phyloP scores from a whole-genome alignment of 495 filamentous ascomycete genomes.

The Aspergillus conjunctus region DNA sequence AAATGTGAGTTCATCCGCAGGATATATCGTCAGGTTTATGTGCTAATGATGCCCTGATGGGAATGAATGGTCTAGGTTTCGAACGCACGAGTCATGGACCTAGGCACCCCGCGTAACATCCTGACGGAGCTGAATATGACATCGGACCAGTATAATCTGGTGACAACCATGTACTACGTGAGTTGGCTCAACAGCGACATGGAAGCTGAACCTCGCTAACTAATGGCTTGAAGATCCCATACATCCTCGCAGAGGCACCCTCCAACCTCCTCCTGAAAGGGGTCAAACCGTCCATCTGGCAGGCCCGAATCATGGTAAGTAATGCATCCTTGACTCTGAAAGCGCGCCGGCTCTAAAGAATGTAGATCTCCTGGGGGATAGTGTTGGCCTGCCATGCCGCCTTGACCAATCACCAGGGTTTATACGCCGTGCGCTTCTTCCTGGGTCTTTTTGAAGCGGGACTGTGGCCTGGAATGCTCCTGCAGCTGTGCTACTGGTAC shows the following conservation, averaged over 20 bases:
- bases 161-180: conserved; percentile 35
- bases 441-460: conserved; percentile 44
- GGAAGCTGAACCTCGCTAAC: conserved; percentile 5
- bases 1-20: conserved; percentile 33
- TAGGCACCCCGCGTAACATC: conserved; percentile 41
- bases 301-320: conserved; percentile 34
- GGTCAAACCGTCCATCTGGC: conserved; percentile 43
- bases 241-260: conserved; percentile 48
- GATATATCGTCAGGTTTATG: too few relatives aligned
- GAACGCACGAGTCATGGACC: conserved; percentile 45
- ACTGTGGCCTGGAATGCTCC: conserved; percentile 42
- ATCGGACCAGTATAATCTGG: conserved; percentile 34
- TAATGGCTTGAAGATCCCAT: conserved; percentile 38
- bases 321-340: background rate
- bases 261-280: conserved; percentile 43
- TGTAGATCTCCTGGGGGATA: conserved; percentile 33
- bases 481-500: conserved; percentile 49
- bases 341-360: background rate
- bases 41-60: background rate
- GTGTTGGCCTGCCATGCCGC: conserved; percentile 39
- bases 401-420: conserved; percentile 35
- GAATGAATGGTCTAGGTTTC: conserved; percentile 32
- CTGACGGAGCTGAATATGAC: conserved; percentile 41
- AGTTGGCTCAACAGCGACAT: background rate
- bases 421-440: conserved; percentile 40